A percentile compares a stretch with the other conserved stretches of the same genome.
These are phyloP conservation scores for Brettanomyces anomalus DNA, from an alignment of 805 yeast species.

Conservation along the genomic window DNA sequence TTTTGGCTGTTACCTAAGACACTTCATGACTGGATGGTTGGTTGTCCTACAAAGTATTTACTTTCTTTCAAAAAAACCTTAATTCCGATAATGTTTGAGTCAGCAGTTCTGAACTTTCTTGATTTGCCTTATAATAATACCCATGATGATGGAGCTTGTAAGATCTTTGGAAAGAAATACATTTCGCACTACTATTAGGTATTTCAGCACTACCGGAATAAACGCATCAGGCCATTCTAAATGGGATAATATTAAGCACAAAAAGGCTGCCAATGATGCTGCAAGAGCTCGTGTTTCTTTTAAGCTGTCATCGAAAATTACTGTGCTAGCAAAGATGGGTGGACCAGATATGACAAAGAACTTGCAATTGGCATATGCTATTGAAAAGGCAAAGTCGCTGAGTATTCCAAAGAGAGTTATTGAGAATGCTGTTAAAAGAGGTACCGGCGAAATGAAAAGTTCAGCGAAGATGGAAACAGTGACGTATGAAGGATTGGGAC, in stretches of 20 bases:
- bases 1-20: too few species aligned
- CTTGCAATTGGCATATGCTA: conserved; percentile 53
- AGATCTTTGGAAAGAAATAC: too few species aligned
- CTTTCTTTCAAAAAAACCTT: too few species aligned
- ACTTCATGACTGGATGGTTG: too few species aligned
- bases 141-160: too few species aligned
- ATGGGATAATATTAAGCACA: conserved; percentile 93
- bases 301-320: conserved; percentile 63
- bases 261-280: conserved; percentile 88
- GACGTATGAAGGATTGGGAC: conserved; percentile 83
- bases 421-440: conserved; percentile 82
- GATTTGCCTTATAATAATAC: too few species aligned
- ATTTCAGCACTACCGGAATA: neutral
- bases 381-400: conserved; percentile 69
- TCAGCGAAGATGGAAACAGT: conserved; percentile 42
- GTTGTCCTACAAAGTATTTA: too few species aligned
- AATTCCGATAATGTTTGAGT: too few species aligned
- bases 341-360: conserved; percentile 58
- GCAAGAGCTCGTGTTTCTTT: conserved; percentile 60
- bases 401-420: conserved; percentile 79
- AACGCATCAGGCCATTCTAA: conserved; percentile 73
- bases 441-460: conserved; percentile 53
- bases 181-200: neutral
- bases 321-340: conserved; percentile 67
- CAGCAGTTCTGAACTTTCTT: too few species aligned